These are phyloP conservation scores for Pichia phayaonensis DNA, from an alignment of 805 yeast genomes.

Conservation along the genomic window DNA sequence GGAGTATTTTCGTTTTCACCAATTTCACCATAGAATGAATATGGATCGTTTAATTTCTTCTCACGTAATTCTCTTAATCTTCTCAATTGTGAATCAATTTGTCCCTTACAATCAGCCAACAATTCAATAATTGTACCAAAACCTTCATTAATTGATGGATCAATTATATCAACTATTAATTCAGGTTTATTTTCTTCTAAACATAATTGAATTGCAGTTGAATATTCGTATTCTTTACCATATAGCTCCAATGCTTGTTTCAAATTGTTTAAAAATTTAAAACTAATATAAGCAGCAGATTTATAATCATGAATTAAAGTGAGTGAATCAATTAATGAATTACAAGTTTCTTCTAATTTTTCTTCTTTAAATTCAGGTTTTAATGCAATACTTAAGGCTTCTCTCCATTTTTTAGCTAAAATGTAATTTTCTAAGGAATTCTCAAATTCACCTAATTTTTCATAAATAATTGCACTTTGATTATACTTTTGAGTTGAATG, in stretches of 20 bases:
- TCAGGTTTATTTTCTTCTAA: conserved; percentile 35
- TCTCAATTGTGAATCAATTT: conserved; percentile 70
- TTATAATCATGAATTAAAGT: conserved; percentile 63
- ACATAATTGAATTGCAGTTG: conserved; percentile 67
- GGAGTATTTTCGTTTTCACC: conserved; percentile 64
- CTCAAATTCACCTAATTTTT: conserved; percentile 47
- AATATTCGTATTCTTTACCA: conserved; percentile 70
- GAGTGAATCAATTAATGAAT: conserved; percentile 50
- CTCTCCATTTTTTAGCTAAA: conserved; percentile 73
- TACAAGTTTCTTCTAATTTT: conserved; percentile 41
- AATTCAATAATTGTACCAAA: conserved; percentile 84
- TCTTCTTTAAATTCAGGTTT: conserved; percentile 31
- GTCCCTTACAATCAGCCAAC: conserved; percentile 88
- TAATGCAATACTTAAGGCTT: conserved; percentile 61
- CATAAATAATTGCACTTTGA: conserved; percentile 80
- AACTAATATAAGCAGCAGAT: conserved; percentile 75
- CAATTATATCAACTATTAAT: conserved; percentile 52
- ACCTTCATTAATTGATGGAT: conserved; percentile 74
- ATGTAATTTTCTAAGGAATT: conserved; percentile 67
- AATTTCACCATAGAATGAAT: conserved; percentile 68
- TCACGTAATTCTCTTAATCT: conserved; percentile 79
- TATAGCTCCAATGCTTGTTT: conserved; percentile 57
- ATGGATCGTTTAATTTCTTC: conserved; percentile 80
- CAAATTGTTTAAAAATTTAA: conserved; percentile 50
- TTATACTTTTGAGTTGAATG: conserved; percentile 46